phyloP scores from a whole-genome alignment of 2,329 filamentous ascomycete species.

The Xylariales sp. region DNA sequence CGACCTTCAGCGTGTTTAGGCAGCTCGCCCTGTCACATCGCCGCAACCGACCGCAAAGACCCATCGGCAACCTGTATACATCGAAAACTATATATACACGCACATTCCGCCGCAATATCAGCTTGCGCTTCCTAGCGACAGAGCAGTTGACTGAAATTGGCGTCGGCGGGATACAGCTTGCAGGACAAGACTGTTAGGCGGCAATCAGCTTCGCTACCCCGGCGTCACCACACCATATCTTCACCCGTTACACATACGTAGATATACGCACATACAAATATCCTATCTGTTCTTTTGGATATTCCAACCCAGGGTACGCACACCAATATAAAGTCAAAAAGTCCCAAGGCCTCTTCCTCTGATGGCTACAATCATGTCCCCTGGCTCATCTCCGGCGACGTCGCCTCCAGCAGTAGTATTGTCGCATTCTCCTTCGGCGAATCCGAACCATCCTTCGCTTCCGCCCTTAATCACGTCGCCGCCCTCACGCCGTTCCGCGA shows the following conservation, averaged over 20 bases:
- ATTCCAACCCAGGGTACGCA: slow-evolving; percentile 48
- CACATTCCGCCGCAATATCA: slow-evolving; percentile 11
- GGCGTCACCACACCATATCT: slow-evolving; percentile 31
- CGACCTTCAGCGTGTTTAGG: slow-evolving; percentile 21
- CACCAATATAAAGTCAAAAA: slow-evolving; percentile 31
- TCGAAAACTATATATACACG: slow-evolving; percentile 31
- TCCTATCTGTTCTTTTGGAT: slow-evolving; percentile 32
- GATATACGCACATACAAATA: slow-evolving; percentile 25
- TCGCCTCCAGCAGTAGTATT: slow-evolving; percentile 63
- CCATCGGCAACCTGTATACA: slow-evolving; percentile 18
- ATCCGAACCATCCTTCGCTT: slow-evolving; percentile 65
- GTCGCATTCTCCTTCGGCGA: slow-evolving; percentile 53
- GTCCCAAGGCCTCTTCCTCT: slow-evolving; percentile 50
- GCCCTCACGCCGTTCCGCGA: slow-evolving; percentile 67
- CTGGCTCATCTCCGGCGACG: slow-evolving; percentile 64
- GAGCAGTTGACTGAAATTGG: slow-evolving; percentile 25
- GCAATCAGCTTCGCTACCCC: slow-evolving; percentile 35
- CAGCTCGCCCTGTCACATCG: slow-evolving; percentile 15
- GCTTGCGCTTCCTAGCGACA: slow-evolving; percentile 20
- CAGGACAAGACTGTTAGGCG: slow-evolving; percentile 50
- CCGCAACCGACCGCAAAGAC: slow-evolving; percentile 25
- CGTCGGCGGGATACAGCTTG: slow-evolving; percentile 48
- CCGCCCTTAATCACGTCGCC: slow-evolving; percentile 69
- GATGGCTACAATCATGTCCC: slow-evolving; percentile 68
- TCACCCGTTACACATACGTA: slow-evolving; percentile 29